Conservation (phyloP, 805 yeast species). For the Candida loeiensis region DNA sequence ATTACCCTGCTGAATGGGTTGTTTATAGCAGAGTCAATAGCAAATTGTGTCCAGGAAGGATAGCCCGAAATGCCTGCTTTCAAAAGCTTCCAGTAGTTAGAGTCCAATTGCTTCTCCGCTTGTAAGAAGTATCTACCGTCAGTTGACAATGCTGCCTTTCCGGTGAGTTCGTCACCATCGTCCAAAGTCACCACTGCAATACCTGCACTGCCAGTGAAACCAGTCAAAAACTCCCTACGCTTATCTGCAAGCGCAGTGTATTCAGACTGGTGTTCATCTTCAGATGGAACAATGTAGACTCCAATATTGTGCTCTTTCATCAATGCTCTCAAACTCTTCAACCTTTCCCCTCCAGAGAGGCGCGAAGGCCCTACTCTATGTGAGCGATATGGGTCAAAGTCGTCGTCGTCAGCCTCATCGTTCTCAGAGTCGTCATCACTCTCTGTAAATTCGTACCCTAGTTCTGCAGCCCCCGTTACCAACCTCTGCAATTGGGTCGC, state of each 20-base stretch:
- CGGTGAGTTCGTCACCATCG: slow-evolving; percentile 43
- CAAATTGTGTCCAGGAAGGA: slow-evolving; percentile 79
- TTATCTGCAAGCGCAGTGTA: slow-evolving; percentile 80
- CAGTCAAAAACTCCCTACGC: slow-evolving; percentile 78
- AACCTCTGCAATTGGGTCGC: slow-evolving; percentile 2
- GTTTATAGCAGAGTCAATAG: slow-evolving; percentile 51
- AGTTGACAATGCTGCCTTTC: slow-evolving; percentile 79
- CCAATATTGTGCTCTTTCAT: slow-evolving; percentile 66
- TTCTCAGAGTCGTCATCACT: slow-evolving; percentile 18
- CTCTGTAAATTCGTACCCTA: slow-evolving; percentile 5
- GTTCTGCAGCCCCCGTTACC: slow-evolving; percentile 1
- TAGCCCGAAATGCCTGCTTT: slow-evolving; percentile 74
- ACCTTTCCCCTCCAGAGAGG: slow-evolving; percentile 35
- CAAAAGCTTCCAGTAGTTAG: slow-evolving; percentile 66
- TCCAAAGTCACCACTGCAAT: slow-evolving; percentile 71
- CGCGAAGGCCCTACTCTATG: background rate
- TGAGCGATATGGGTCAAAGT: slow-evolving; percentile 6
- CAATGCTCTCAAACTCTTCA: slow-evolving; percentile 54
- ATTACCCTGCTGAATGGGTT: slow-evolving; percentile 49
- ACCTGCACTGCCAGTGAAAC: slow-evolving; percentile 93
- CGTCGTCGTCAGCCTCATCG: slow-evolving; percentile 22
- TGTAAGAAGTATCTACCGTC: slow-evolving; percentile 95
- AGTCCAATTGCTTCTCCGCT: slow-evolving; percentile 78
- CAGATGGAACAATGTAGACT: slow-evolving; percentile 77
- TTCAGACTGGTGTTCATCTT: slow-evolving; percentile 92